phyloP scores from a whole-genome alignment of 148 eudicot genomes.

The Fagopyrum homotropicum region DNA sequence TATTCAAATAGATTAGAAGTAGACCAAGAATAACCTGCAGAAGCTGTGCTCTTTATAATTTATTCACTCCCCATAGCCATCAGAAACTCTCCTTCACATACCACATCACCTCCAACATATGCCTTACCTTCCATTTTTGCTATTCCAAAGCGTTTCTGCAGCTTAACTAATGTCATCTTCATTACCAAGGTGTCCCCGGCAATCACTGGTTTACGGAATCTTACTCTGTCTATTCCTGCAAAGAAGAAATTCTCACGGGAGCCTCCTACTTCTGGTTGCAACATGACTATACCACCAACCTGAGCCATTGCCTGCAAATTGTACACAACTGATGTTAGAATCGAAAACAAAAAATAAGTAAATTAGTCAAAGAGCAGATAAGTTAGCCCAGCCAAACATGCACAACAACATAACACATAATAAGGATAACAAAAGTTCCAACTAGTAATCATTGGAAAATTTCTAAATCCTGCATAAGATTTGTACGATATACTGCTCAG shows the following conservation, averaged over 20 bases:
- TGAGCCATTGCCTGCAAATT: slow-evolving; percentile 86
- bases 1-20: background rate
- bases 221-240: slow-evolving; percentile 90
- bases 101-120: slow-evolving; percentile 84
- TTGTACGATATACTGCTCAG: too few species aligned
- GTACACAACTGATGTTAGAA: background rate
- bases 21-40: background rate
- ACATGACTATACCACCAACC: slow-evolving; percentile 90
- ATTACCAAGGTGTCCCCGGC: slow-evolving; percentile 93
- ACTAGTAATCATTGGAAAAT: background rate
- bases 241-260: slow-evolving; percentile 78
- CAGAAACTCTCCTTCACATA: slow-evolving; percentile 93
- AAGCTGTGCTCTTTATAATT: background rate
- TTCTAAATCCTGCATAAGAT: background rate
- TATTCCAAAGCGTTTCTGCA: slow-evolving; percentile 86
- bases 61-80: slow-evolving; percentile 77
- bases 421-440: background rate
- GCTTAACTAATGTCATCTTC: slow-evolving; percentile 77
- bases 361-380: background rate
- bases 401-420: background rate
- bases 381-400: background rate
- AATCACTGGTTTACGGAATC: slow-evolving; percentile 89
- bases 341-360: background rate
- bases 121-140: slow-evolving; percentile 96
- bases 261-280: slow-evolving; percentile 90